A percentile compares a stretch with the other conserved stretches of the same genome.
Evolutionary conservation across 306 rosid genomes (phyloP).

Genomic region (Gillenia trifoliata): DNA sequence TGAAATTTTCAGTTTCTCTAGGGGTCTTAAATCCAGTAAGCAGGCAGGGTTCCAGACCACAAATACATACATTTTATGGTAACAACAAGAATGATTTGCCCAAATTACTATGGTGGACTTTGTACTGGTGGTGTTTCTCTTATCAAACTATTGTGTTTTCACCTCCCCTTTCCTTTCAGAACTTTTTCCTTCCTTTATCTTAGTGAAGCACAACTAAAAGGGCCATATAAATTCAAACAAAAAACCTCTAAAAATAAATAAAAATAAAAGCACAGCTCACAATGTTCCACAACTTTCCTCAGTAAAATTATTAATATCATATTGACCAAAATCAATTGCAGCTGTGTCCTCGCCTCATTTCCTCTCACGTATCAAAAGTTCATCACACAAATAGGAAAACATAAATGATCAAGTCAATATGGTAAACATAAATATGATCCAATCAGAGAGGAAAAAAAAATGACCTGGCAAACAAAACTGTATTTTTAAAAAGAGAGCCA

Average conservation of each 20-base stretch:
- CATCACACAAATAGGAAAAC: neutral
- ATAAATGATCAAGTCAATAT: slow-evolving; percentile 10
- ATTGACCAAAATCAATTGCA: neutral
- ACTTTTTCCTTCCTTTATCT: neutral
- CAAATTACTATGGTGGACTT: neutral
- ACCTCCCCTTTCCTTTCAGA: neutral
- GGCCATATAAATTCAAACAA: neutral
- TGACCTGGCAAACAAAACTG: slow-evolving; percentile 53
- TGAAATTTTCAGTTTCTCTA: neutral
- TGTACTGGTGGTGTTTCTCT: neutral
- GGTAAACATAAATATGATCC: neutral
- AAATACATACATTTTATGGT: neutral
- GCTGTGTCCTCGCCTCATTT: neutral
- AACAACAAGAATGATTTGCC: neutral
- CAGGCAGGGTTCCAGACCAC: neutral
- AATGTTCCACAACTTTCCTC: neutral
- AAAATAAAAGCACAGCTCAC: neutral
- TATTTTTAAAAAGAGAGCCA: slow-evolving; percentile 32
- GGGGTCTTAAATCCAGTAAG: neutral
- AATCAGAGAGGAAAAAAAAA: neutral
- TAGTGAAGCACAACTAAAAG: neutral
- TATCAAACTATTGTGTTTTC: neutral
- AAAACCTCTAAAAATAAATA: neutral
- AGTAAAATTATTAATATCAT: neutral
- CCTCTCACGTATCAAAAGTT: neutral